A percentile compares a stretch with the other conserved stretches of the same genome.
These are phyloP conservation scores for Xylaria sp. DNA, from an alignment of 495 filamentous ascomycete genomes.

Conservation along the genomic window DNA sequence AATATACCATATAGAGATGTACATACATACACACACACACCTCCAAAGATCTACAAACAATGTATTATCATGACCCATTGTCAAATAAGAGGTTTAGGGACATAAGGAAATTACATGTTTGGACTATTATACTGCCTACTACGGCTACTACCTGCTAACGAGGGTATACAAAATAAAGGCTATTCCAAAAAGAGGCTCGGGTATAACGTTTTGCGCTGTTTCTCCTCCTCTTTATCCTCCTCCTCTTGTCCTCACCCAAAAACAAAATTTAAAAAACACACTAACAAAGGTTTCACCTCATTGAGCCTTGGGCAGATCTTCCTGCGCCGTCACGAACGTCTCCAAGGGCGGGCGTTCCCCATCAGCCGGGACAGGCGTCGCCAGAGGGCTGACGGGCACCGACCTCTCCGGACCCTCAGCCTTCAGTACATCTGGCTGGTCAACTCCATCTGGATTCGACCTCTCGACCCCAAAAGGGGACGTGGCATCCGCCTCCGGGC, in stretches of 20 bases:
- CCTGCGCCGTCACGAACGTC: constrained; percentile 52
- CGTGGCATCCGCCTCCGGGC: constrained; percentile 19
- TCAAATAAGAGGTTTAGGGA: neutral
- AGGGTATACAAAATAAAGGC: constrained; percentile 25
- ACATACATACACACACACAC: constrained; percentile 7
- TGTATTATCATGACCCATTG: neutral
- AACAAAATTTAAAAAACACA: neutral
- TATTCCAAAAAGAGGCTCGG: neutral
- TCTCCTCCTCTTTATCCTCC: neutral
- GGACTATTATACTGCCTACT: neutral
- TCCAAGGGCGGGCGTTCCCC: constrained; percentile 46
- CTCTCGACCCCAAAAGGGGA: constrained; percentile 26
- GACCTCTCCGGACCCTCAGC: constrained; percentile 17
- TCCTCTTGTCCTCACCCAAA: too few species aligned
- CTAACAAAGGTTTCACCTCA: neutral
- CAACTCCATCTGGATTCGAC: constrained; percentile 22
- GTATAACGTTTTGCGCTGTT: constrained; percentile 16
- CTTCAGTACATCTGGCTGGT: constrained; percentile 10
- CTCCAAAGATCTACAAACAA: neutral
- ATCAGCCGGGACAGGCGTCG: constrained; percentile 15
- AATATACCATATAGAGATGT: constrained; percentile 12
- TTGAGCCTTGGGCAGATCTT: constrained; percentile 37
- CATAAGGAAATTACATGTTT: neutral
- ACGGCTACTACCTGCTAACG: constrained; percentile 10
- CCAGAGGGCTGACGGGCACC: neutral